Conservation (phyloP, 768 basidiomycete species). For the Rhodotorula kratochvilovae region DNA sequence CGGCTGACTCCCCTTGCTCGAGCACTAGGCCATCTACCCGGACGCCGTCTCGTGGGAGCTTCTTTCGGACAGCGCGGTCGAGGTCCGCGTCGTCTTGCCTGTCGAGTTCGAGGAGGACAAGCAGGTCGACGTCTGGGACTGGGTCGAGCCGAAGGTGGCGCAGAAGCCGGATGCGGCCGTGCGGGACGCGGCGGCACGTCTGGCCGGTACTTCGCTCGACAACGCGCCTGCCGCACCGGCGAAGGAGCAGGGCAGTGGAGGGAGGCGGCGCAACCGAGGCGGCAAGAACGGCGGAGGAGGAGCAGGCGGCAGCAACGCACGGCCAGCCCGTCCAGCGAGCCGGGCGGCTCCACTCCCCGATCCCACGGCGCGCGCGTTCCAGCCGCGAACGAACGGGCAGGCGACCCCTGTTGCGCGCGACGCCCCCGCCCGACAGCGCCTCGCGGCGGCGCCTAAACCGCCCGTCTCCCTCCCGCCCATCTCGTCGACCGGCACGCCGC, state of each 20-base stretch:
- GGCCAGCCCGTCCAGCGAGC: background rate
- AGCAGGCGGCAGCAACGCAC: background rate
- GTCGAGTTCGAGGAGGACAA: slow-evolving; percentile 8
- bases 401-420: too few relatives aligned
- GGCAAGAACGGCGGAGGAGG: background rate
- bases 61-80: background rate
- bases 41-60: slow-evolving; percentile 8
- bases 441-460: background rate
- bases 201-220: background rate
- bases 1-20: too few relatives aligned
- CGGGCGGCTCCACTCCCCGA: background rate
- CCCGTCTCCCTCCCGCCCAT: background rate
- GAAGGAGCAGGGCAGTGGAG: too few relatives aligned
- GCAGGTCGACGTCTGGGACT: slow-evolving; percentile 7
- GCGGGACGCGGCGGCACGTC: background rate
- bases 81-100: background rate
- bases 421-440: background rate
- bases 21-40: slow-evolving; percentile 15
- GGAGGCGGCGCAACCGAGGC: too few relatives aligned
- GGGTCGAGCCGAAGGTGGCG: too few relatives aligned
- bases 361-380: background rate
- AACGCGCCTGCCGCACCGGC: too few relatives aligned
- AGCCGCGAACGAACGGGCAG: background rate
- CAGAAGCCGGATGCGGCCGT: background rate
- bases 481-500: background rate